Evolutionary conservation across 257 asterid genomes (phyloP), one percentile per base, ranked within the genome.

Genomic region (Rubia yunnanensis): DNA sequence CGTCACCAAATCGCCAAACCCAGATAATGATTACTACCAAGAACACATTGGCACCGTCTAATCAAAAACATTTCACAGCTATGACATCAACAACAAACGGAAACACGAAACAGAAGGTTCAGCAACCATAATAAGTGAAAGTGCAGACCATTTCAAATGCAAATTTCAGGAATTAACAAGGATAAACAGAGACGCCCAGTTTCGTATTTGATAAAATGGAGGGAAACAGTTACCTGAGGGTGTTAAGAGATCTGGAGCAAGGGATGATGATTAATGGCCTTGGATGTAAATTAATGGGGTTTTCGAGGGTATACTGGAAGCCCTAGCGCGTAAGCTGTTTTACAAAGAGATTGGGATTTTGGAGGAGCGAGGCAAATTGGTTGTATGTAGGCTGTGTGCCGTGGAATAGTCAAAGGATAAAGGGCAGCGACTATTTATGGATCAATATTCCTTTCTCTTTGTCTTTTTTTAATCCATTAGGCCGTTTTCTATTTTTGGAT

Each of bases 391-490:
- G n/a, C n/a, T n/a, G n/a, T n/a, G n/a, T n/a, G n/a, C n/a, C n/a
- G 52, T 44, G 52, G 52, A n/a, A 44, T 1, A 44, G 52, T 44
- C 52, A 17, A 44, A 4, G 52, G 52, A 44, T 14, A 44, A 44
- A 44, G 20, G 49, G 52, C 20, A 17, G 20, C 50, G 0, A 5
- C n/a, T 44, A 5, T 17, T 44, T 44, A 44, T 44, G n/a, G 50
- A 44, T 10, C 2, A 39, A 11, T 39, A 39, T 11, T 3, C 3
- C 17, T 10, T 39, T 39, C 11, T 39, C 15, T 39, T 10, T 39
- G 36, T 32, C 36, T 6, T 32, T 80, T 1, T 95, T 89, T 27
- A 70, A 76, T 5, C 83, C 86, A 72, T 87, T 94, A 38, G 74
- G 80, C 31, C 92, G 88, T 54, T 32, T 15, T 32, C 60, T 18